Evolutionary conservation across 768 basidiomycete genomes (phyloP).

Genomic region (Sarcodon aspratus): DNA sequence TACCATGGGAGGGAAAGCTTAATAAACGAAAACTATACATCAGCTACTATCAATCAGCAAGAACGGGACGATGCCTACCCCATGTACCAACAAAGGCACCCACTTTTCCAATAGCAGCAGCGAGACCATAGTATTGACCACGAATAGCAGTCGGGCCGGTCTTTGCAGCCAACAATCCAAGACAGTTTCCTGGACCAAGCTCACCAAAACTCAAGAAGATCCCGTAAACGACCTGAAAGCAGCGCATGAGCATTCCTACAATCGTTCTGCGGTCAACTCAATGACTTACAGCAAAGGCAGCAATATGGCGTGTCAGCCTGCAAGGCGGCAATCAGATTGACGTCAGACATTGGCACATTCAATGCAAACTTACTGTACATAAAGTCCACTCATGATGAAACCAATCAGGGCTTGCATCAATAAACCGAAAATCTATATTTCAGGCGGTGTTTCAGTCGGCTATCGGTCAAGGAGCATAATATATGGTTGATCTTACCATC

Average conservation of each 20-base stretch:
- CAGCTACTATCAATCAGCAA: background rate
- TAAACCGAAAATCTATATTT: conserved; percentile 50
- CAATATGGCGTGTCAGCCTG: conserved; percentile 54
- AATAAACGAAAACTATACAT: conserved; percentile 2
- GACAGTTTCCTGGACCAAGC: conserved; percentile 78
- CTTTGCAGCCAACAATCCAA: conserved; percentile 81
- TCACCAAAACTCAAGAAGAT: conserved; percentile 88
- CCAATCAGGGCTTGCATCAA: conserved; percentile 62
- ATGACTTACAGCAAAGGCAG: conserved; percentile 55
- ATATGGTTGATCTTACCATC: conserved; percentile 38
- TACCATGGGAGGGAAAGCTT: conserved; percentile 62
- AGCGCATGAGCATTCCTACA: background rate
- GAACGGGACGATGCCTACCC: conserved; percentile 31
- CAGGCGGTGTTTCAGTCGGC: background rate
- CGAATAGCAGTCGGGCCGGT: conserved; percentile 76
- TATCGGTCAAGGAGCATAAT: background rate
- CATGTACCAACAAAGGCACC: conserved; percentile 80
- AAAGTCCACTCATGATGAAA: conserved; percentile 85
- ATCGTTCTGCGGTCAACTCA: background rate
- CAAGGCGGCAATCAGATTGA: background rate
- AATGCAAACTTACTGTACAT: conserved; percentile 30
- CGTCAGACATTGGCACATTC: background rate
- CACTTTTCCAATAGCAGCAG: conserved; percentile 78
- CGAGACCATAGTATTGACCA: conserved; percentile 78
- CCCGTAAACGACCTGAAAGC: conserved; percentile 65